Conservation (phyloP, 2,329 filamentous ascomycete genomes). For the Westerdykella aurantiaca region DNA sequence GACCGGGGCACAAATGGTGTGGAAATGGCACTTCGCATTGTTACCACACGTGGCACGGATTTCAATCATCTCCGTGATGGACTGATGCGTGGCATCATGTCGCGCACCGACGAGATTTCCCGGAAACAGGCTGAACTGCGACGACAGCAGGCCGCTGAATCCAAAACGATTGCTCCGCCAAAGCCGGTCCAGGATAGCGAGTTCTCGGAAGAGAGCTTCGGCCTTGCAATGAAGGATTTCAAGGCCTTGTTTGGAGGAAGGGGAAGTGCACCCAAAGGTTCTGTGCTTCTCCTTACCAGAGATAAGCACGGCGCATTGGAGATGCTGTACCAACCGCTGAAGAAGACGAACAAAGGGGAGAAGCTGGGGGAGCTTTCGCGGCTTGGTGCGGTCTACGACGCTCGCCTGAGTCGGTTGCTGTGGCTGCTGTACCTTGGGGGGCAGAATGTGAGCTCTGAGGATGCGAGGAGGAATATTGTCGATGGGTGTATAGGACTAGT, state of each 20-base stretch:
- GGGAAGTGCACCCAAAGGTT: slow-evolving; percentile 69
- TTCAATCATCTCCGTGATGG: slow-evolving; percentile 89
- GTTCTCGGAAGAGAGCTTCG: slow-evolving; percentile 70
- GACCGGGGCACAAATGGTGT: slow-evolving; percentile 50
- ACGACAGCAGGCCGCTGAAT: slow-evolving; percentile 42
- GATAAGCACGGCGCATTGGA: slow-evolving; percentile 56
- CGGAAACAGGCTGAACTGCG: slow-evolving; percentile 29
- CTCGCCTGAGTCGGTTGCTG: slow-evolving; percentile 71
- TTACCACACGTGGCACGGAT: slow-evolving; percentile 89
- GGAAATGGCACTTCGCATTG: slow-evolving; percentile 74
- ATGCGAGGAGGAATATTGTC: slow-evolving; percentile 72
- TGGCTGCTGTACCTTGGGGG: slow-evolving; percentile 91
- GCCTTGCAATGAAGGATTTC: slow-evolving; percentile 67
- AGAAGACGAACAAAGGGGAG: slow-evolving; percentile 32
- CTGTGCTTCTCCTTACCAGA: slow-evolving; percentile 68
- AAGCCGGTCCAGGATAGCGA: slow-evolving; percentile 37
- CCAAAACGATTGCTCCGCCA: slow-evolving; percentile 26
- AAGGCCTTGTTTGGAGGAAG: slow-evolving; percentile 75
- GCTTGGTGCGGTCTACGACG: slow-evolving; percentile 70
- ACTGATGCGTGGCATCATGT: slow-evolving; percentile 79
- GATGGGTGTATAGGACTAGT: slow-evolving; percentile 85
- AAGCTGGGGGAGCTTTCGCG: slow-evolving; percentile 45
- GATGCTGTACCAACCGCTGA: slow-evolving; percentile 30
- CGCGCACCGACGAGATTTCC: slow-evolving; percentile 54
- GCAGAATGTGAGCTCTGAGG: slow-evolving; percentile 78